Evolutionary conservation across 371 early-diverging fungal species (phyloP), one percentile per base, ranked within the genome.

Genomic region (Apophysomyces trapeziformis): DNA sequence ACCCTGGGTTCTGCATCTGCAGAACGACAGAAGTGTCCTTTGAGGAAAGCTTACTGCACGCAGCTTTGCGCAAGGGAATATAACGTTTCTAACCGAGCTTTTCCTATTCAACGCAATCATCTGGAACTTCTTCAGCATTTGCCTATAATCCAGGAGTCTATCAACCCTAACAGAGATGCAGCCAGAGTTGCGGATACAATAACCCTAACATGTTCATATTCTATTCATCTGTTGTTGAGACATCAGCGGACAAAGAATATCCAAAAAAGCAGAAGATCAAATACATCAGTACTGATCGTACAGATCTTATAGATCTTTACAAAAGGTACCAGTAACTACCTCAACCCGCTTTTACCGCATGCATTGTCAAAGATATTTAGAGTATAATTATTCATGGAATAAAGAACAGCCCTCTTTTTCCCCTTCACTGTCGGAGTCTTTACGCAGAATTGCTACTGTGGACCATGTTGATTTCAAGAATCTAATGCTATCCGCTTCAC

Each of bases 1-100:
- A 47, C 47, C 47, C 47, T 47, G 16, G 18, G 16, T 18, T 47
- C 18, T 47, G 47, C 47, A 47, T 47, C 47, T 47, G 21, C 0
- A 21, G 16, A 47, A 18, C 47, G 47, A 47, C 47, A 47, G 47
- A 47, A 18, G 7, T 47, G 21, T 47, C 47, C 47, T 47, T 47
- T 47, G 47, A 47, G 18, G 7, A 47, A 47, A 47, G 47, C 47
- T 5, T 47, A n/a, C 47, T 21, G 21, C 47, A 47, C 0, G 47
- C 18, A 47, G 47, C 47, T 47, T 47, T 47, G 47, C 2, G 47
- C 18, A 8, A 47, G 3, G 21, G 16, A 18, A 4, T 12, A 47
- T 13, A 47, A 47, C 18, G 21, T 47, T 13, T 47, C 4, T 46
- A 46, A 46, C 47, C 16, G 12, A 46, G 16, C 47, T 16, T 46